Conservation (phyloP, 257 asterid species). For the Handroanthus guayacan region DNA sequence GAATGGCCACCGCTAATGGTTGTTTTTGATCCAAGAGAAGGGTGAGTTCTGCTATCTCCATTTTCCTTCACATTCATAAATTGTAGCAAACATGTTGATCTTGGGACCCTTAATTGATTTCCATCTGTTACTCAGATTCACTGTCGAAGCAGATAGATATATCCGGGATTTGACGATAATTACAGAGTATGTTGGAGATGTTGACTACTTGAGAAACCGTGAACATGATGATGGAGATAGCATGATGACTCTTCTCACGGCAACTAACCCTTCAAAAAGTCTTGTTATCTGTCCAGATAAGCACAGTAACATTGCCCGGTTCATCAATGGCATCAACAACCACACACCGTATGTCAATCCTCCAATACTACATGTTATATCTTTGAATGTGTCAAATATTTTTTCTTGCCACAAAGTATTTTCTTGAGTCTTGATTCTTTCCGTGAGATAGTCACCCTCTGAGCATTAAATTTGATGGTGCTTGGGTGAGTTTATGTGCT, state of each 20-base stretch:
- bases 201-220: conserved; percentile 74
- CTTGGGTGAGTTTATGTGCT: too few species aligned
- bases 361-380: too few species aligned
- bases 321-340: conserved; percentile 95
- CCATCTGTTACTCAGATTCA: conserved; percentile 59
- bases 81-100: not conserved
- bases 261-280: conserved; percentile 68
- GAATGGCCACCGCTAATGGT: conserved; percentile 96
- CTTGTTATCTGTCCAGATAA: conserved; percentile 92
- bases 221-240: conserved; percentile 90
- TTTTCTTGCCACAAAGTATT: too few species aligned
- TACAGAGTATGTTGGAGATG: conserved; percentile 95
- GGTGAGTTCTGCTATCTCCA: conserved; percentile 47
- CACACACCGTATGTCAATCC: conserved; percentile 63
- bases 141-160: conserved; percentile 84
- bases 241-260: conserved; percentile 91
- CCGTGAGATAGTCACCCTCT: too few species aligned
- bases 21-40: conserved; percentile 81
- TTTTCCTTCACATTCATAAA: not conserved
- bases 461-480: too few species aligned
- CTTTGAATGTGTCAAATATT: too few species aligned
- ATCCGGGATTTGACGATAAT: conserved; percentile 86
- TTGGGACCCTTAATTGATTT: conserved; percentile 21
- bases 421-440: too few species aligned
- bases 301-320: conserved; percentile 89